Percentiles rank a stretch among this genome's conserved stretches.
Conservation (phyloP, 2,329 filamentous ascomycete species). For the Penicillium sp. region DNA sequence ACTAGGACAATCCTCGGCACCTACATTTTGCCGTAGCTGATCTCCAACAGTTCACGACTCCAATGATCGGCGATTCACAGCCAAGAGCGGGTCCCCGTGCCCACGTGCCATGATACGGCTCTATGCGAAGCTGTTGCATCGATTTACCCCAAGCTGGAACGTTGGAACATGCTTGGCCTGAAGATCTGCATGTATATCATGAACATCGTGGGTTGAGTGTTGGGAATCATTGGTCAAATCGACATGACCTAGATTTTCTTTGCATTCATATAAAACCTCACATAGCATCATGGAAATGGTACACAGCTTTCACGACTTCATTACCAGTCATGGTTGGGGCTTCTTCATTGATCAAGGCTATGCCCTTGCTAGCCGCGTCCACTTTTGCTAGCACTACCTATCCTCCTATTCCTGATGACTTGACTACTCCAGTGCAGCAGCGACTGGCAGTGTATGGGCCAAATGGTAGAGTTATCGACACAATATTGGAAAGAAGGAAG, state of each 20-base stretch:
- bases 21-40: too few relatives aligned
- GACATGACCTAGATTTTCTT: neutral
- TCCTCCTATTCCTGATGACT: conserved; percentile 46
- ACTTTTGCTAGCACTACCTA: conserved; percentile 34
- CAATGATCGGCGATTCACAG: conserved; percentile 1
- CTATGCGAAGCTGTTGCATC: neutral
- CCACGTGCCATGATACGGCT: neutral
- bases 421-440: conserved; percentile 53
- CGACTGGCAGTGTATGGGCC: conserved; percentile 50
- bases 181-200: conserved; percentile 2
- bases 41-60: too few relatives aligned
- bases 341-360: conserved; percentile 9
- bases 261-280: neutral
- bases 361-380: conserved; percentile 16
- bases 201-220: conserved; percentile 7
- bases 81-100: conserved; percentile 7
- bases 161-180: neutral
- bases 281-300: neutral
- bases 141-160: neutral
- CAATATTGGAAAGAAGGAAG: neutral
- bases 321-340: conserved; percentile 11
- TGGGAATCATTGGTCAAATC: conserved; percentile 11
- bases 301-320: neutral
- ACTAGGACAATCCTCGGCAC: too few relatives aligned
- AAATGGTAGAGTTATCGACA: conserved; percentile 38